Conservation (phyloP, 768 basidiomycete genomes). For the Xerocomellus intermedius region DNA sequence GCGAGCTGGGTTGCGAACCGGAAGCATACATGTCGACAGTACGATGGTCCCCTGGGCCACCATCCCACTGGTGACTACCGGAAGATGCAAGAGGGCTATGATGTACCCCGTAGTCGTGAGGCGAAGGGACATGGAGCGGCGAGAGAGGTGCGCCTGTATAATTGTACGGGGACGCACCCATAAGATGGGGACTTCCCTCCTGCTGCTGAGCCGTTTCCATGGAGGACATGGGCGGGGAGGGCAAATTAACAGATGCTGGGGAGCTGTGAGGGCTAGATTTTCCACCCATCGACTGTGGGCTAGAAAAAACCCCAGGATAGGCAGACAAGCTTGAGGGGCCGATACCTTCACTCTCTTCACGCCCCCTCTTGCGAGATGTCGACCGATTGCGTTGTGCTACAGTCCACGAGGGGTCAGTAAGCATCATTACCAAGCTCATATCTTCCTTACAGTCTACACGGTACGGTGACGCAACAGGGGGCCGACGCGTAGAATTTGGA, state of each 20-base stretch:
- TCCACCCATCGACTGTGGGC: slow-evolving; percentile 45
- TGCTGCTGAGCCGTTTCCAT: slow-evolving; percentile 44
- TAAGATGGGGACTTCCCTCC: slow-evolving; percentile 57
- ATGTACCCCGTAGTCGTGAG: slow-evolving; percentile 52
- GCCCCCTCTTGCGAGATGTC: slow-evolving; percentile 70
- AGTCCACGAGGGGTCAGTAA: slow-evolving; percentile 18
- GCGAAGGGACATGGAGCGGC: slow-evolving; percentile 50
- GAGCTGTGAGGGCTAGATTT: slow-evolving; percentile 70
- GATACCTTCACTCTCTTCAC: slow-evolving; percentile 58
- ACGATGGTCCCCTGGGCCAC: slow-evolving; percentile 37
- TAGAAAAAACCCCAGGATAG: slow-evolving; percentile 57
- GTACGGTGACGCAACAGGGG: slow-evolving; percentile 61
- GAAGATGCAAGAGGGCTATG: slow-evolving; percentile 31
- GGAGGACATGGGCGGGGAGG: slow-evolving; percentile 62
- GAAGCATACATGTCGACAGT: slow-evolving; percentile 46
- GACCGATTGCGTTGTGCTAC: slow-evolving; percentile 70
- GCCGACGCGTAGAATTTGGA: slow-evolving; percentile 49
- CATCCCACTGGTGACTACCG: slow-evolving; percentile 44
- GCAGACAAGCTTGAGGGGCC: slow-evolving; percentile 41
- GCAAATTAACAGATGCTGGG: slow-evolving; percentile 67
- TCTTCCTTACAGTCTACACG: slow-evolving; percentile 58
- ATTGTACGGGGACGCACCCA: slow-evolving; percentile 44
- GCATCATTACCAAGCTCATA: neutral
- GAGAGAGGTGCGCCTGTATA: slow-evolving; percentile 47
- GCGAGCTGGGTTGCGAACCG: slow-evolving; percentile 31